phyloP scores from a whole-genome alignment of 768 basidiomycete species.

The Dendrothele bispora region DNA sequence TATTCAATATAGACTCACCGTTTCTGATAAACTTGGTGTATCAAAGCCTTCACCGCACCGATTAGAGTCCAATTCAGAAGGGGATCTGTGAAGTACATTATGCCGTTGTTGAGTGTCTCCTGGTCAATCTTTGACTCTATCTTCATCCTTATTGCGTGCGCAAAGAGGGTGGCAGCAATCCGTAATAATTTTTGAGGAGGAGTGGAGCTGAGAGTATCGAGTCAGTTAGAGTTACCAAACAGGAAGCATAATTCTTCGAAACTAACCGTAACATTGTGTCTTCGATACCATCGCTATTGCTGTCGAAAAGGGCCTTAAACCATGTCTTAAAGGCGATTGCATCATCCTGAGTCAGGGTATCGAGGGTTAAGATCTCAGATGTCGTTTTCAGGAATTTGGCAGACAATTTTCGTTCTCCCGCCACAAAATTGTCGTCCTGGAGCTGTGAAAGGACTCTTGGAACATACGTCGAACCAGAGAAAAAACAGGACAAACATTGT shows the following conservation, averaged over 20 bases:
- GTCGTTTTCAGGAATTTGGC: slow-evolving; percentile 52
- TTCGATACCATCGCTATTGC: slow-evolving; percentile 76
- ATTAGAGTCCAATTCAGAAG: slow-evolving; percentile 80
- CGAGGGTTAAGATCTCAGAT: slow-evolving; percentile 38
- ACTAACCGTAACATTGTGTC: slow-evolving; percentile 40
- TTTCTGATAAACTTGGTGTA: slow-evolving; percentile 57
- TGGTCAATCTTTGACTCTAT: slow-evolving; percentile 58
- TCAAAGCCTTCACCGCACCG: slow-evolving; percentile 64
- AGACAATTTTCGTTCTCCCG: slow-evolving; percentile 45
- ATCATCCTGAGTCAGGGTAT: slow-evolving; percentile 44
- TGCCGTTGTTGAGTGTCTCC: slow-evolving; percentile 70
- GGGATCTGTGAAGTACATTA: slow-evolving; percentile 74
- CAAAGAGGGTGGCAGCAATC: slow-evolving; percentile 66
- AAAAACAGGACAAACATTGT: slow-evolving; percentile 44
- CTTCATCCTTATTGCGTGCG: slow-evolving; percentile 54
- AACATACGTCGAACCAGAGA: background rate
- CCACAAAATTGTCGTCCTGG: slow-evolving; percentile 43
- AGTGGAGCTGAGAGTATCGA: slow-evolving; percentile 51
- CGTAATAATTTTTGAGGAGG: slow-evolving; percentile 66
- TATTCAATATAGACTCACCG: slow-evolving; percentile 38
- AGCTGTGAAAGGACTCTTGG: slow-evolving; percentile 40
- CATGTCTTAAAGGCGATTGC: slow-evolving; percentile 50
- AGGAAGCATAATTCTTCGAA: background rate
- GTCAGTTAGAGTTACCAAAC: background rate
- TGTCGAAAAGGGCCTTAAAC: slow-evolving; percentile 81